These are phyloP conservation scores for Solanum pinnatisectum DNA, from an alignment of 257 asterid species.

Conservation along the genomic window DNA sequence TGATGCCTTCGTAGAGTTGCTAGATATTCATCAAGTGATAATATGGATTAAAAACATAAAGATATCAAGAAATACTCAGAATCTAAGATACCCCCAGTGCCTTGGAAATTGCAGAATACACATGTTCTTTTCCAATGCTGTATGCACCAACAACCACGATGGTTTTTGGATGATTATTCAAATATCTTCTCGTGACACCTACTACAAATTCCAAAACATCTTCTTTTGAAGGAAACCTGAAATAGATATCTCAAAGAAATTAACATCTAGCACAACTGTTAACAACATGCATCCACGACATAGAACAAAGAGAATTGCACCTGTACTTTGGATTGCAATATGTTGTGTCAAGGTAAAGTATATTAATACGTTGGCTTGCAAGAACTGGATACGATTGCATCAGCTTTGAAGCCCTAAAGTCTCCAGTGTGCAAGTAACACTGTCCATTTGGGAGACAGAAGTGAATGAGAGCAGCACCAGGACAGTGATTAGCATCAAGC, in stretches of 20 bases:
- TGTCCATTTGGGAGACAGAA: slow-evolving; percentile 11
- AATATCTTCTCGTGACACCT: slow-evolving; percentile 1
- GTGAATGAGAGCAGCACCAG: slow-evolving; percentile 25
- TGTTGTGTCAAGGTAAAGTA: slow-evolving; percentile 23
- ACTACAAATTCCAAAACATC: slow-evolving; percentile 17
- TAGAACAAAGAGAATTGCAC: not conserved
- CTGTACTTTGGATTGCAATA: slow-evolving; percentile 23
- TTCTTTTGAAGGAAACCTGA: slow-evolving; percentile 21
- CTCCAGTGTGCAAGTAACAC: slow-evolving; percentile 24
- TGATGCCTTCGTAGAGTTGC: not conserved
- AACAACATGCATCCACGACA: not conserved
- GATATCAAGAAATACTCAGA: not conserved
- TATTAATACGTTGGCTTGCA: not conserved
- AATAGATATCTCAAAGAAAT: not conserved
- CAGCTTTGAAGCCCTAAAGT: slow-evolving; percentile 19
- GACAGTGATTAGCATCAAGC: slow-evolving; percentile 26
- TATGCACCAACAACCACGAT: slow-evolving; percentile 22
- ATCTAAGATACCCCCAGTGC: slow-evolving; percentile 17
- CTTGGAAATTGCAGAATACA: slow-evolving; percentile 19
- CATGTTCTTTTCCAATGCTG: slow-evolving; percentile 26
- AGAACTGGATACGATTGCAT: slow-evolving; percentile 16
- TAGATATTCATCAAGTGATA: not conserved
- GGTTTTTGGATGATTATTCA: slow-evolving; percentile 6
- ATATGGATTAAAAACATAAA: not conserved
- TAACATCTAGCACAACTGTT: not conserved